A percentile compares a stretch with the other conserved stretches of the same genome.
Evolutionary conservation across 1,139 yeast genomes (phyloP).

Genomic region (Trichomonascaceae sp.): DNA sequence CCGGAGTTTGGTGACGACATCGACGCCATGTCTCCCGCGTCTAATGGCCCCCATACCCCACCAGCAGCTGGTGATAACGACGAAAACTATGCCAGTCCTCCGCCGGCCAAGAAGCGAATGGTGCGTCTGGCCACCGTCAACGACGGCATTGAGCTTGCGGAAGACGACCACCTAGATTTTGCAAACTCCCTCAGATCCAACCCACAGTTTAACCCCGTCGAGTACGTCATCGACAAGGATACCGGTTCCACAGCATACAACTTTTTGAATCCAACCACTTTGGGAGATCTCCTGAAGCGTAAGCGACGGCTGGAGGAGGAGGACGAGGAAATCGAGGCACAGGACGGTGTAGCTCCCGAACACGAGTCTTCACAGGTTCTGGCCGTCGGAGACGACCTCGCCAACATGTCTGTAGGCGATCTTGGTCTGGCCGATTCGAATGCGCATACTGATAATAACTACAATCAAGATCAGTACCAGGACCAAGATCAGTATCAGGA

Average conservation of each 20-base stretch:
- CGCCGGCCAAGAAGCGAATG: no score
- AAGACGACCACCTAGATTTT: neutral
- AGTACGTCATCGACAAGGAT: slow-evolving; percentile 80
- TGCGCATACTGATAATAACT: neutral
- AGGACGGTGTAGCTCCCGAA: slow-evolving; percentile 1
- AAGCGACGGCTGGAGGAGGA: slow-evolving; percentile 3
- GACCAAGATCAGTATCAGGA: neutral
- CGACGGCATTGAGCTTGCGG: slow-evolving; percentile 2
- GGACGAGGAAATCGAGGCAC: slow-evolving; percentile 2
- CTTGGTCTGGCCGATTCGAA: neutral
- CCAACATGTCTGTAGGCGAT: neutral
- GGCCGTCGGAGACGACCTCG: slow-evolving; percentile 1
- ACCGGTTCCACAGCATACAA: no score
- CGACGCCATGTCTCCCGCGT: no score
- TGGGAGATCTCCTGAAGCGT: slow-evolving; percentile 1
- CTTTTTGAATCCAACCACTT: no score
- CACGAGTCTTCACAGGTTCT: neutral
- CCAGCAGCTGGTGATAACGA: slow-evolving; percentile 2
- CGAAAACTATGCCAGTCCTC: slow-evolving; percentile 2
- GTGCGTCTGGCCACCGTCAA: slow-evolving; percentile 3
- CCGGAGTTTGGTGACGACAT: no score
- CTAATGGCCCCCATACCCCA: no score
- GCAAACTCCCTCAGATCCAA: no score
- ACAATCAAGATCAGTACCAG: neutral
- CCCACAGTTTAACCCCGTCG: no score